These are phyloP conservation scores for Podaxis sp. DNA, from an alignment of 768 basidiomycete genomes.

Conservation along the genomic window DNA sequence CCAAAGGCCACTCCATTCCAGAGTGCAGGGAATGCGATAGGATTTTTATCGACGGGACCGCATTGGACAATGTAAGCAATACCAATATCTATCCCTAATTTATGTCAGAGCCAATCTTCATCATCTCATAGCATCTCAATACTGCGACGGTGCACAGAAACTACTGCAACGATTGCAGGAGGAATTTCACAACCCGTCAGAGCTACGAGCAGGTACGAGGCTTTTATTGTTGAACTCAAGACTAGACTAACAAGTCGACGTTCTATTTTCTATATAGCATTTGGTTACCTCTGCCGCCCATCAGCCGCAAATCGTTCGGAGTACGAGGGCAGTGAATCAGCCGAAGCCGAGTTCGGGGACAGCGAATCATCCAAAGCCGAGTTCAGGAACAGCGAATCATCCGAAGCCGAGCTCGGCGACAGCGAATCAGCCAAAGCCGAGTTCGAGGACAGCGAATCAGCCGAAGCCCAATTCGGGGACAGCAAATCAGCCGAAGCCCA, in stretches of 20 bases:
- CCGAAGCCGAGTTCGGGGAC: too few species aligned
- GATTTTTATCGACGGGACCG: background rate
- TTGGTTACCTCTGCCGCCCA: background rate
- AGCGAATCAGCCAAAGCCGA: too few species aligned
- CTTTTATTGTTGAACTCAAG: background rate
- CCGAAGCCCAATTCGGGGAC: too few species aligned
- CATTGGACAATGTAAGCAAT: slow-evolving; percentile 1
- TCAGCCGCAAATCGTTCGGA: background rate
- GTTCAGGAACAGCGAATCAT: too few species aligned
- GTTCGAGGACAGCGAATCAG: too few species aligned
- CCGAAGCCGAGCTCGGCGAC: too few species aligned
- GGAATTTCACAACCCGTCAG: background rate
- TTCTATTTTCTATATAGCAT: background rate
- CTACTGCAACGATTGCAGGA: background rate
- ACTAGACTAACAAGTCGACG: background rate
- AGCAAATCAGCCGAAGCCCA: too few species aligned
- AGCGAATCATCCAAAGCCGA: too few species aligned
- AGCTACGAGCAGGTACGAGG: background rate
- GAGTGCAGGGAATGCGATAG: slow-evolving; percentile 11
- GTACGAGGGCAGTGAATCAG: background rate
- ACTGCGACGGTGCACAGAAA: background rate
- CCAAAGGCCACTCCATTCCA: slow-evolving; percentile 6
- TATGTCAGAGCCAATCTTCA: background rate
- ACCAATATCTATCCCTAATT: background rate
- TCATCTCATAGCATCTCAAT: background rate